Evolutionary conservation across 164 flowering plant species (phyloP), one percentile per base, ranked within the genome.

Genomic region (Piper betle): DNA sequence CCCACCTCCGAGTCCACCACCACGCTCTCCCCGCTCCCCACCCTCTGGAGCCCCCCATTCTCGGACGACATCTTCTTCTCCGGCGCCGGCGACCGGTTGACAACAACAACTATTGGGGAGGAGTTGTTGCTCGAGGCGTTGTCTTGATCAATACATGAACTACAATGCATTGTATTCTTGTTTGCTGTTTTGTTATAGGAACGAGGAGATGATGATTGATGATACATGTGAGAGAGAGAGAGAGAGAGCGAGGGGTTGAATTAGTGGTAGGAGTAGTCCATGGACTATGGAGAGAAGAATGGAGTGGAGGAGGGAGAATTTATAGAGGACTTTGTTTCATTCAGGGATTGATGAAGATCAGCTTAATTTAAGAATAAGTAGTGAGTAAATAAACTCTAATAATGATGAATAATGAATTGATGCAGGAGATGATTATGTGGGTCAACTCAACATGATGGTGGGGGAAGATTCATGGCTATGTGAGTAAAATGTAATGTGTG

Each of bases 11-110:
- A 60, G 65, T 89, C 91, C 3, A 84, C 58, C 5, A 85, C 54
- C 25, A 80, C 84, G 63, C 84, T 84, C 1, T 75, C 11, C 6
- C 87, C 91, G 72, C 96, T 92, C 4, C 95, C 96, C 38, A 87
- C 68, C 1, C 89, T 78, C 77, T 84, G 73, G 2, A 81, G 68
- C 16, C 68, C 50, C 8, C 10, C 64, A 11, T 58, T n/a, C n/a
- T n/a, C 77, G 40, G 79, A 76, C 10, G 78, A 75, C 37, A 69
- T 61, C 52, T 69, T 59, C 37, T 64, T 61, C 11, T 10, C 72
- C 3, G 10, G 12, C 10, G 50, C 50, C 12, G 50, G 12, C 50
- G n/a, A n/a, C n/a, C n/a, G n/a, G n/a, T 59, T 61, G 5, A n/a
- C n/a, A n/a, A 64, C 62, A 9, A 73, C 37, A 16, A 58, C 59